A percentile compares a stretch with the other conserved stretches of the same genome.
Conservation (phyloP, 208 protist genomes). For the Acanthamoeba healyi region DNA sequence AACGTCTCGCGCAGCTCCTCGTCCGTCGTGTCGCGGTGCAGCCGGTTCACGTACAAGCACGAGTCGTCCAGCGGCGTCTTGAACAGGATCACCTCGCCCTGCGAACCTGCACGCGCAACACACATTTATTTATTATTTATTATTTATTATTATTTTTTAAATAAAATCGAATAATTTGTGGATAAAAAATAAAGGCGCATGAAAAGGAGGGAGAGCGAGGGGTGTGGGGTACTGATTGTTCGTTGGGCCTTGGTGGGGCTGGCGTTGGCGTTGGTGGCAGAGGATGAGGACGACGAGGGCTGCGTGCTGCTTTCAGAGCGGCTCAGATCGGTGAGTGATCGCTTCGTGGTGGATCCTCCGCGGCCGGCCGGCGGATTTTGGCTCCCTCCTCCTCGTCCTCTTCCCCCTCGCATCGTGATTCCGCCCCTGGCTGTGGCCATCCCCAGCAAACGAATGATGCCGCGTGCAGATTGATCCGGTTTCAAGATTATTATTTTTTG, state of each 20-base stretch:
- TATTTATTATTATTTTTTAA: background rate
- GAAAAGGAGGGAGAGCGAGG: background rate
- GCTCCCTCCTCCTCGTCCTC: too few species aligned
- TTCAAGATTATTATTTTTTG: background rate
- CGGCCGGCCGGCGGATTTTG: background rate
- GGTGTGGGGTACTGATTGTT: background rate
- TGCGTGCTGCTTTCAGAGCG: background rate
- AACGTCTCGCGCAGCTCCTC: slow-evolving; percentile 59
- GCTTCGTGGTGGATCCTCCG: background rate
- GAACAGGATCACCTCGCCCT: slow-evolving; percentile 56
- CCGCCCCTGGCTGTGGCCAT: too few species aligned
- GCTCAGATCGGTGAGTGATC: background rate
- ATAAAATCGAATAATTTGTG: background rate
- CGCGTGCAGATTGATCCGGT: too few species aligned
- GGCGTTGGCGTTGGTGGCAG: background rate
- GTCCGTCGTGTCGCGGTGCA: slow-evolving; percentile 49
- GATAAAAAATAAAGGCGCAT: background rate
- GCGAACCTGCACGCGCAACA: background rate
- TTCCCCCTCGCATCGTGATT: too few species aligned
- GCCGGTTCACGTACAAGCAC: slow-evolving; percentile 20
- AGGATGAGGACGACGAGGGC: background rate
- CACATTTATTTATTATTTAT: too few species aligned
- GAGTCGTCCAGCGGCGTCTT: slow-evolving; percentile 39
- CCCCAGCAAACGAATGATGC: too few species aligned
- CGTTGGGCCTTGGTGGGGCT: slow-evolving; percentile 4